Conservation (phyloP, 352 stramenopile genomes). For the Phytophthora hibernalis region DNA sequence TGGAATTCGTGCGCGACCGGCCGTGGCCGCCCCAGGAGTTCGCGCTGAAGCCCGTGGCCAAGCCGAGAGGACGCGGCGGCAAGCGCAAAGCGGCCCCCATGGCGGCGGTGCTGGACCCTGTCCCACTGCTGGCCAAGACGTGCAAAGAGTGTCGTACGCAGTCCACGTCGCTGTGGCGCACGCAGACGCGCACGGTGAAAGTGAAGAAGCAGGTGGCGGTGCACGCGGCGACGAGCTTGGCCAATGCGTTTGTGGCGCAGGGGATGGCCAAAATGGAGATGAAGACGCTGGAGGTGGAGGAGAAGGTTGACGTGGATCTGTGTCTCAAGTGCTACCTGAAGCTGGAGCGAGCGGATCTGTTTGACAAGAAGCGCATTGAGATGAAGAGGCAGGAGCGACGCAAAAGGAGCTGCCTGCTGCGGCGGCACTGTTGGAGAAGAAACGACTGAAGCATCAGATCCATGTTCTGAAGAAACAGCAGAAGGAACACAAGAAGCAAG, state of each 20-base stretch:
- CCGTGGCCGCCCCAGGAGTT: slow-evolving; percentile 83
- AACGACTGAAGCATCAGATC: slow-evolving; percentile 52
- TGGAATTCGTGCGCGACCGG: slow-evolving; percentile 63
- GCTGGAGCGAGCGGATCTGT: slow-evolving; percentile 69
- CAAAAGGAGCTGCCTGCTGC: slow-evolving; percentile 33
- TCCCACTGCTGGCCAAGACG: slow-evolving; percentile 38
- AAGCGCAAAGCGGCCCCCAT: slow-evolving; percentile 72
- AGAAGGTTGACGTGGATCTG: slow-evolving; percentile 50
- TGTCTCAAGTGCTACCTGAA: slow-evolving; percentile 80
- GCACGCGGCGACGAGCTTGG: slow-evolving; percentile 1
- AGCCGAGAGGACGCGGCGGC: slow-evolving; percentile 51
- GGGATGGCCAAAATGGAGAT: slow-evolving; percentile 15
- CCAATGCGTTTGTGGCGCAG: slow-evolving; percentile 18
- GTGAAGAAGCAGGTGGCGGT: slow-evolving; percentile 23
- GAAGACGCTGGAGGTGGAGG: slow-evolving; percentile 35
- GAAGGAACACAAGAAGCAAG: slow-evolving; percentile 50
- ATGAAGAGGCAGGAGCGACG: slow-evolving; percentile 43
- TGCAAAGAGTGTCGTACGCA: slow-evolving; percentile 63
- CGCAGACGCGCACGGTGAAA: slow-evolving; percentile 32
- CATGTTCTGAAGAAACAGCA: slow-evolving; percentile 72
- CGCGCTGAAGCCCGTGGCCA: slow-evolving; percentile 58
- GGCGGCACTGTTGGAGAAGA: slow-evolving; percentile 46
- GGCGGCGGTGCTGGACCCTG: slow-evolving; percentile 52
- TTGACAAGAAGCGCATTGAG: slow-evolving; percentile 60
- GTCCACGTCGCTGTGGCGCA: slow-evolving; percentile 71